Evolutionary conservation across 768 basidiomycete species (phyloP), one percentile per base, ranked within the genome.

Genomic region (Leccinellum luteum): DNA sequence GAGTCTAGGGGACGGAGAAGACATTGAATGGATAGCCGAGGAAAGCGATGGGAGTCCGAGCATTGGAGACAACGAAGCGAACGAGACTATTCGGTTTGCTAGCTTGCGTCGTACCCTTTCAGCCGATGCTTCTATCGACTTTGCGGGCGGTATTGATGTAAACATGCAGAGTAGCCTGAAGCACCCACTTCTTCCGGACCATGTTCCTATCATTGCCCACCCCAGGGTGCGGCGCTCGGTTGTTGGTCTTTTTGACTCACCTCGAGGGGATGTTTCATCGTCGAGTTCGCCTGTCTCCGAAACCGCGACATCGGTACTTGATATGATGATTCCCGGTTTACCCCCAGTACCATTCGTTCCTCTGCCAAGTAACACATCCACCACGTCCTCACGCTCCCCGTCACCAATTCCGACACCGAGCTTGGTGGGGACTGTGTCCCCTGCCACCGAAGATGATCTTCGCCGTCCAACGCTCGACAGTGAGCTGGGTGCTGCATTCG

Each of bases 231-330:
- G 80, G 35, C 85, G 81, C 59, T 83, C 82, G 12, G 81, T 89
- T 25, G 77, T 87, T 32, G 86, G 85, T 13, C 72, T 89, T 7
- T 89, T 89, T 60, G 82, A 85, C 64, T 60, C 66, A 8, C 65
- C 71, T 43, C 59, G 63, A 21, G 57, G 64, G 21, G 58, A 43
- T 32, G 48, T 47, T 4, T 10, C 17, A 28, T 57, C 62, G 21
- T 52, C 64, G 14, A 52, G 34, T 41, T 58, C 60, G 9, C 19
- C 66, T 5, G 45, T 49, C 34, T 56, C 64, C 9, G 63, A 65
- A 55, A 52, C 57, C 13, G 48, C 63, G 27, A 64, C 59, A 48
- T 67, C 61, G 35, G 61, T 66, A 44, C 70, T 61, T 56, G 70
- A 57, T 56, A 71, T 62, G 68, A 74, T 59, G 69, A 74, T 65